Base-by-base conservation (phyloP, 1,284 basidiomycete species). In the Retiboletus flavoniger region DNA sequence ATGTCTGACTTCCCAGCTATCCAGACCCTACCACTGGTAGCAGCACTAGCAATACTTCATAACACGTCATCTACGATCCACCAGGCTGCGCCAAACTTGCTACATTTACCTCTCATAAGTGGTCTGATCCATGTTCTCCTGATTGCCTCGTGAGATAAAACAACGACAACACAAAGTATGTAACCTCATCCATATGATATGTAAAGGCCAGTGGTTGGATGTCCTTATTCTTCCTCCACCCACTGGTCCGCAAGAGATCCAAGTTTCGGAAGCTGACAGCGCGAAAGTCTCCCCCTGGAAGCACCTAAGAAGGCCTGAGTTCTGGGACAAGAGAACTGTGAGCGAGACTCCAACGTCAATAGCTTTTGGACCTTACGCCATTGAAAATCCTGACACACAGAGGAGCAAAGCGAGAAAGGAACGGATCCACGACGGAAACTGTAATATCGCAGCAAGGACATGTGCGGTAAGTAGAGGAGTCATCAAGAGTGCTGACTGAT, bases 401-500 rank as follows among this genome's bases (percentile, higher is more conserved):
- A 85, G 62, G n/a, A 75, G 42, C 3, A 84, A 44, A 0, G 77
- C 81, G 46, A 78, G 68, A n/a, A 80, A 47, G 4, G 74, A 76
- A 51, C 72, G 71, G 9, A 85, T 60, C 72, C 79, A 79, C 1
- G 75, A 67, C 2, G 78, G 74, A 63, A 83, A 76, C 39, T 74
- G 75, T 24, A 84, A 61, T 9, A 85, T 61, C 10, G 78, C 77
- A 44, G 83, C 74, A 49, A 90, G 62, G 61, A 91, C 78, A 62
- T 85, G 80, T 40, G 86, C 60, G 31, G 86, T 54, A 41, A 89
- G 68, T 7, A 91, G 69, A 1, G 89, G 87, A 0, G 83, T 83
- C 2, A 83, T 83, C 41, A 90, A 72, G 7, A 93, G 75, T 2
- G 87, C 89, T 10, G 89, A 89, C 72, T 93, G 90, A 65, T 91